phyloP scores from a whole-genome alignment of 2,329 filamentous ascomycete genomes.

The Arthrobotrys conoides region DNA sequence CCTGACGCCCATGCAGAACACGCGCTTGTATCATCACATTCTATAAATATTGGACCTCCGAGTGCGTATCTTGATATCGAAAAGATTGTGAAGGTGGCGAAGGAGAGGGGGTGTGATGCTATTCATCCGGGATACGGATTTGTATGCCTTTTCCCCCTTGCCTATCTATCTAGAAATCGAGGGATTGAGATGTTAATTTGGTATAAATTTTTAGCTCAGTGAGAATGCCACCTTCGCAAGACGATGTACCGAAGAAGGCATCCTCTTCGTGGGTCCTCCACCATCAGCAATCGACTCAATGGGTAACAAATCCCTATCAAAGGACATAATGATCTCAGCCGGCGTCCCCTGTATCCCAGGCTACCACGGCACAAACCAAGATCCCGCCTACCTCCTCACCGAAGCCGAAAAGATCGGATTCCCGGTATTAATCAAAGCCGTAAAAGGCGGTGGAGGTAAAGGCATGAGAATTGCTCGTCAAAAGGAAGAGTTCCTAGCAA shows the following conservation, averaged over 20 bases:
- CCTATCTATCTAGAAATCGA: no score
- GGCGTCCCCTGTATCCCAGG: slow-evolving; percentile 96
- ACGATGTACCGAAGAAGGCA: slow-evolving; percentile 87
- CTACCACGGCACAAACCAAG: slow-evolving; percentile 90
- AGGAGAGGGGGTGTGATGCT: slow-evolving; percentile 86
- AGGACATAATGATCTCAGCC: slow-evolving; percentile 96
- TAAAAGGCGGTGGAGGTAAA: slow-evolving; percentile 85
- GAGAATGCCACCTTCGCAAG: slow-evolving; percentile 93
- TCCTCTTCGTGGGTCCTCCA: slow-evolving; percentile 95
- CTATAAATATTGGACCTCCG: slow-evolving; percentile 84
- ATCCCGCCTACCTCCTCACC: slow-evolving; percentile 73
- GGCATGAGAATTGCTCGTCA: slow-evolving; percentile 82
- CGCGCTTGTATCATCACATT: slow-evolving; percentile 84
- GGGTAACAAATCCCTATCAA: slow-evolving; percentile 86
- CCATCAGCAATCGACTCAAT: slow-evolving; percentile 75
- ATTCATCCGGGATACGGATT: slow-evolving; percentile 93
- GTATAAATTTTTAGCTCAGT: slow-evolving; percentile 71
- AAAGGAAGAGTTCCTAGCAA: slow-evolving; percentile 78
- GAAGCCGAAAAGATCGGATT: slow-evolving; percentile 80
- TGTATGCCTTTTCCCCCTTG: slow-evolving; percentile 13
- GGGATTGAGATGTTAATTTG: not conserved
- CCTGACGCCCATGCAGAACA: slow-evolving; percentile 90
- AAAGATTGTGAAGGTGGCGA: slow-evolving; percentile 89
- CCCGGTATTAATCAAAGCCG: slow-evolving; percentile 83
- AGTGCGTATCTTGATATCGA: slow-evolving; percentile 94